These are phyloP conservation scores for Lactarius tabidus DNA, from an alignment of 768 basidiomycete genomes.

Conservation along the genomic window DNA sequence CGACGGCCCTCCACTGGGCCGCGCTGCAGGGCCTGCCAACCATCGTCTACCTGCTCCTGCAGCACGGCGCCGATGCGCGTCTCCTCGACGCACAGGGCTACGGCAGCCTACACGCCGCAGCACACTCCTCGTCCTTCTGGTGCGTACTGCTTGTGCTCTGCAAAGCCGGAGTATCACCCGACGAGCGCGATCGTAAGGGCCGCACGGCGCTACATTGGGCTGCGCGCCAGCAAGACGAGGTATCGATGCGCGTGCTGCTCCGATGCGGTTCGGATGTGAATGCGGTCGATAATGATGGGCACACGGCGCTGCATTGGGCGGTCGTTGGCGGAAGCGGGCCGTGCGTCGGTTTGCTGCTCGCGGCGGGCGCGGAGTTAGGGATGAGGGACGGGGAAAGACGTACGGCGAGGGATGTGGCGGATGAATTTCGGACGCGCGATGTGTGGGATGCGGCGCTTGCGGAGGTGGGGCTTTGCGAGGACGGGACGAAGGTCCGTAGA, in stretches of 20 bases:
- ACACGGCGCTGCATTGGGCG: constrained; percentile 93
- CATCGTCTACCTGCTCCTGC: constrained; percentile 85
- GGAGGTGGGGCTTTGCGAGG: constrained; percentile 76
- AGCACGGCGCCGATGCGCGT: constrained; percentile 85
- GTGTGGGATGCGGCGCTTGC: constrained; percentile 84
- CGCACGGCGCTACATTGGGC: constrained; percentile 98
- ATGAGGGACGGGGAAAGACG: constrained; percentile 76
- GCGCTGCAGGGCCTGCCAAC: constrained; percentile 95
- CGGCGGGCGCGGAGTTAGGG: constrained; percentile 78
- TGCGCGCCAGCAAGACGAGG: constrained; percentile 92
- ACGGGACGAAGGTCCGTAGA: constrained; percentile 58
- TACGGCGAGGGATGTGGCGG: constrained; percentile 89
- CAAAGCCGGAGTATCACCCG: constrained; percentile 78
- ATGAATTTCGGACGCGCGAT: constrained; percentile 70
- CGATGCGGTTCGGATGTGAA: constrained; percentile 79
- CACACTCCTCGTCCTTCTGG: constrained; percentile 91
- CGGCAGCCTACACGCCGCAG: constrained; percentile 89
- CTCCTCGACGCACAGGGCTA: constrained; percentile 90
- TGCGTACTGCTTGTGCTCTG: constrained; percentile 85
- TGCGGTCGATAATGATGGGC: constrained; percentile 68
- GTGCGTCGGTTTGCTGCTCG: constrained; percentile 77
- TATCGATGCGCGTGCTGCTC: constrained; percentile 85
- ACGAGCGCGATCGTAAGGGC: constrained; percentile 82
- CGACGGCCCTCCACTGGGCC: constrained; percentile 97
- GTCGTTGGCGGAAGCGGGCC: constrained; percentile 85